These are phyloP conservation scores for Cryptosporidium baileyi DNA, from an alignment of 169 alveolate species.

Conservation along the genomic window DNA sequence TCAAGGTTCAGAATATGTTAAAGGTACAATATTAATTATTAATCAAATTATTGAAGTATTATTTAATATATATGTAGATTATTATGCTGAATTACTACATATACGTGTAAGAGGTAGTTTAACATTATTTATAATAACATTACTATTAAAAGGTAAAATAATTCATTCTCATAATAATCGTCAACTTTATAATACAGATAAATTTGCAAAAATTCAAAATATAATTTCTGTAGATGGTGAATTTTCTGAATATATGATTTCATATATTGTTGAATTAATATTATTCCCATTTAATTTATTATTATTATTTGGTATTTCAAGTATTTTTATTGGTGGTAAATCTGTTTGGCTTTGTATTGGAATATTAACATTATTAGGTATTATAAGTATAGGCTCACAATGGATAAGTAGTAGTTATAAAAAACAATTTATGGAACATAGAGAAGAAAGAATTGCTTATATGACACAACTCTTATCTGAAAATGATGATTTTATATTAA, in stretches of 20 bases:
- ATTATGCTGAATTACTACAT: constrained; percentile 33
- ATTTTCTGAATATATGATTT: constrained; percentile 43
- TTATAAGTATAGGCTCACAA: constrained; percentile 6
- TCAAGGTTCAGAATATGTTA: constrained; percentile 22
- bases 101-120: constrained; percentile 51
- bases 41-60: constrained; percentile 30
- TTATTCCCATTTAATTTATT: constrained; percentile 39
- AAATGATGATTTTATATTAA: constrained; percentile 21
- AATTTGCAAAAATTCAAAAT: constrained; percentile 38
- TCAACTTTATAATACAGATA: neutral
- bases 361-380: neutral
- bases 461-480: constrained; percentile 2
- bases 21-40: constrained; percentile 1
- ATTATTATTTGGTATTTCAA: constrained; percentile 3
- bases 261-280: constrained; percentile 39
- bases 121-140: neutral
- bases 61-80: constrained; percentile 39
- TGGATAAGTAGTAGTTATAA: constrained; percentile 46
- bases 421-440: constrained; percentile 17
- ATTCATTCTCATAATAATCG: neutral
- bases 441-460: constrained; percentile 50
- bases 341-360: neutral
- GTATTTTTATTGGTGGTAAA: constrained; percentile 1
- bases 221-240: constrained; percentile 56
- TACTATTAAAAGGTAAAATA: neutral